A percentile compares a stretch with the other conserved stretches of the same genome.
phyloP scores from a whole-genome alignment of 371 early-diverging fungal genomes.

The Dinochytrium kinnereticum region DNA sequence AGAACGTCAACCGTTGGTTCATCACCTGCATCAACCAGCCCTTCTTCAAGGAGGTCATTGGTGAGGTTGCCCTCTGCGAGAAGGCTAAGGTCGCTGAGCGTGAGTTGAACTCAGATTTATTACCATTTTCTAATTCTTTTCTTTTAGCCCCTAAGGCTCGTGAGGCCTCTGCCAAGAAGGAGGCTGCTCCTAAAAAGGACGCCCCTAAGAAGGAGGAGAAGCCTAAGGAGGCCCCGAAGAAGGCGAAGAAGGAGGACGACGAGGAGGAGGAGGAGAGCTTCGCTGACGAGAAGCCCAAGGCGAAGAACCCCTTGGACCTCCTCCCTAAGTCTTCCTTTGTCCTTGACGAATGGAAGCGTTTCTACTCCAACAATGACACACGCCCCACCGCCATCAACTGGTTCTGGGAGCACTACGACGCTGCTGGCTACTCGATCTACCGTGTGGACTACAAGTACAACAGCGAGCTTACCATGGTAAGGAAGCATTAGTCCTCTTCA shows the following conservation, averaged over 20 bases:
- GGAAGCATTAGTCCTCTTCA: slow-evolving; percentile 14
- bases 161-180: slow-evolving; percentile 60
- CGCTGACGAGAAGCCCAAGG: slow-evolving; percentile 79
- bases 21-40: slow-evolving; percentile 80
- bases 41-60: slow-evolving; percentile 79
- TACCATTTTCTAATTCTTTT: background rate
- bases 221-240: slow-evolving; percentile 60
- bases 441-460: slow-evolving; percentile 90
- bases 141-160: slow-evolving; percentile 23
- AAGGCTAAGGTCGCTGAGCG: slow-evolving; percentile 45
- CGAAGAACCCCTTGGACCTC: slow-evolving; percentile 89
- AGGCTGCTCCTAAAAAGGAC: slow-evolving; percentile 50
- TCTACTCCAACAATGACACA: slow-evolving; percentile 94
- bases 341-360: slow-evolving; percentile 94
- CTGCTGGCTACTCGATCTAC: slow-evolving; percentile 87
- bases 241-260: slow-evolving; percentile 51
- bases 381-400: slow-evolving; percentile 85
- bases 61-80: slow-evolving; percentile 69
- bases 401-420: slow-evolving; percentile 92
- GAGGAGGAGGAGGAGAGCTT: slow-evolving; percentile 65
- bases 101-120: background rate
- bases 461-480: slow-evolving; percentile 74
- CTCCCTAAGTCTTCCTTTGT: slow-evolving; percentile 83
- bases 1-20: slow-evolving; percentile 89
- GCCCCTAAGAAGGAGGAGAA: slow-evolving; percentile 49